Base-by-base conservation (phyloP, 1,139 yeast genomes). In the Pichia sp. region DNA sequence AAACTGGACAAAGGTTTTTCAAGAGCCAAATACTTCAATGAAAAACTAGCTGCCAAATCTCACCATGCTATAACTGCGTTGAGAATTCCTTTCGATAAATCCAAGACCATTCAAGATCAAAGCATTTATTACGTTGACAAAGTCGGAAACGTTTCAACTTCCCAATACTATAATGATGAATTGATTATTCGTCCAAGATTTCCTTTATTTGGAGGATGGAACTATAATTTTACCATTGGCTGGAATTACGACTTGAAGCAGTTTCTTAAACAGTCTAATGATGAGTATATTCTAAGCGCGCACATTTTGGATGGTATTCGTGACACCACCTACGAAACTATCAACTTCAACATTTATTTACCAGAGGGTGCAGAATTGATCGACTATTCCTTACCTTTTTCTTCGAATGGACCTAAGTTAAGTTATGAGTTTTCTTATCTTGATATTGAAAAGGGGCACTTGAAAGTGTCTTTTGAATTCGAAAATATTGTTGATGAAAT, bases 201-300 rank as follows among this genome's bases (percentile, higher is more conserved):
- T 73, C 99, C 99, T 12, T 65, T 93, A 8, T 87, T 89, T 70
- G 99, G 99, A 47, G 95, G 91, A 41, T 93, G 99, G 99, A 80
- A 84, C 62, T 93, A 90, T 71, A 90, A 93, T 70, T 93, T 89
- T 74, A 93, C 99, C 21, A 72, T 93, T 63, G 98, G 98, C 7
- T 95, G 96, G 96, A 80, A 85, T 52, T 79, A 81, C 58, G 72
- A 75, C 41, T 70, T 90, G 46, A 65, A 72, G 26, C 71, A 79
- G 47, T 82, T 76, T 61, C 73, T 89, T 53, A 56, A 44, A 30
- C 48, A 47, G 18, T 43, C 46, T 9, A 60, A 67, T 22, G 67
- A 69, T 10, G 75, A 77, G 46, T 88, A 81, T 65, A 67, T 87
- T 37, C 71, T 87, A 41, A 76, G 75, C 50, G 79, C 90, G 25